phyloP scores from a whole-genome alignment of 192 early-diverging fungal genomes.

The Coemansia aciculifera region DNA sequence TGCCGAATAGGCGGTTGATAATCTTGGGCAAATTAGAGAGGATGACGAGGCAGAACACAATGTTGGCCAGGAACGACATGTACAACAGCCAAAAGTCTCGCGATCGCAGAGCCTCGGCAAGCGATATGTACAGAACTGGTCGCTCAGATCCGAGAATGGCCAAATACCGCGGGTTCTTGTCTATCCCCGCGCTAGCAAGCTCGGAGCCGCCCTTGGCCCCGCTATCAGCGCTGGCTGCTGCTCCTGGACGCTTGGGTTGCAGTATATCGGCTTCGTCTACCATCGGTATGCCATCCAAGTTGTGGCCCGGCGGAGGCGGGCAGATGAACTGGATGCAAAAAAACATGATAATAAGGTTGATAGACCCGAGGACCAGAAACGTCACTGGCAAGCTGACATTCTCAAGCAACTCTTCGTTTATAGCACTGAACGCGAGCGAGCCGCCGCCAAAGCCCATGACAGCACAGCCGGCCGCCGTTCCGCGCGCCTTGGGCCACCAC shows the following conservation, averaged over 20 bases:
- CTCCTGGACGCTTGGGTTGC: not conserved
- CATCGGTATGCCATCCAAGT: constrained; percentile 63
- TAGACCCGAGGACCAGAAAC: constrained; percentile 67
- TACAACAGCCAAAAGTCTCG: constrained; percentile 66
- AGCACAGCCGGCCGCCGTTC: constrained; percentile 62
- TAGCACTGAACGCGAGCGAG: constrained; percentile 66
- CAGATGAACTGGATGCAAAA: constrained; percentile 58
- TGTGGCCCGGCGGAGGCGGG: constrained; percentile 67
- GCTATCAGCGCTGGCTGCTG: not conserved
- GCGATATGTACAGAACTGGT: constrained; percentile 53
- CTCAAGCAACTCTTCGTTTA: constrained; percentile 62
- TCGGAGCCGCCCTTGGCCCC: not conserved
- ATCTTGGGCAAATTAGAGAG: constrained; percentile 62
- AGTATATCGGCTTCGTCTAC: constrained; percentile 13
- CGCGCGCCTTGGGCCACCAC: constrained; percentile 64
- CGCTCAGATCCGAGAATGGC: not conserved
- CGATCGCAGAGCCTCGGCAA: constrained; percentile 57
- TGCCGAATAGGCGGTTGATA: constrained; percentile 58
- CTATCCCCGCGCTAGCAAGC: not conserved
- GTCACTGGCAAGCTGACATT: constrained; percentile 58
- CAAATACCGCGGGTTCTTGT: constrained; percentile 1
- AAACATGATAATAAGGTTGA: constrained; percentile 64
- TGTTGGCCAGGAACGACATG: constrained; percentile 62
- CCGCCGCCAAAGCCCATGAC: constrained; percentile 79
- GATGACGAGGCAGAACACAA: constrained; percentile 62